These are phyloP conservation scores for Pseudogymnoascus sp. DNA, from an alignment of 2,329 filamentous ascomycete genomes.

Conservation along the genomic window DNA sequence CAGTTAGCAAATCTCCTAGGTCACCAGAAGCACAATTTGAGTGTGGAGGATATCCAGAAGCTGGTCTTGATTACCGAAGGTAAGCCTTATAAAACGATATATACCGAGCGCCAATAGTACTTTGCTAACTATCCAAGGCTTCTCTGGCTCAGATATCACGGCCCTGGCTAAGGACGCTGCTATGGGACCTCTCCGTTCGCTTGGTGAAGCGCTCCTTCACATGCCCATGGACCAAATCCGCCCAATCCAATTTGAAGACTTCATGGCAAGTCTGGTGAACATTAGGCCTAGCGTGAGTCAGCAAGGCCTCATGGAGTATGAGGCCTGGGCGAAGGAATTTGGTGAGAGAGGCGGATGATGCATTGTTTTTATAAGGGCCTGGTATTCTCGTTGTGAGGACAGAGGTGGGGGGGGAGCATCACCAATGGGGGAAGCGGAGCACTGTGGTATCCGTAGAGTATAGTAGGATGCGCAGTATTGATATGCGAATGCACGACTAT, in stretches of 20 bases:
- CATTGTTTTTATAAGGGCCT: neutral
- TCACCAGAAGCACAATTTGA: constrained; percentile 79
- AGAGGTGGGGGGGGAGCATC: neutral
- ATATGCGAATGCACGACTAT: constrained; percentile 7
- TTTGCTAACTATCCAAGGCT: constrained; percentile 51
- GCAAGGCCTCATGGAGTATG: constrained; percentile 77
- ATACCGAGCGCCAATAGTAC: neutral
- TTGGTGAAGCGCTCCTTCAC: constrained; percentile 81
- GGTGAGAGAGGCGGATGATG: constrained; percentile 76
- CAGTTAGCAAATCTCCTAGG: constrained; percentile 75
- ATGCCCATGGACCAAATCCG: constrained; percentile 94
- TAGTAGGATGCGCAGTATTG: constrained; percentile 3
- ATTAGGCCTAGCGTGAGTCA: constrained; percentile 88
- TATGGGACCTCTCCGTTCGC: constrained; percentile 86
- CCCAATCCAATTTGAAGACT: constrained; percentile 76
- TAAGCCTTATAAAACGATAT: constrained; percentile 35
- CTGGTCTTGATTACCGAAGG: constrained; percentile 81
- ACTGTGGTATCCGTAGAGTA: neutral
- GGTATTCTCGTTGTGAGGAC: neutral
- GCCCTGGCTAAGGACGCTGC: constrained; percentile 95
- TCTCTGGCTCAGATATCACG: constrained; percentile 94
- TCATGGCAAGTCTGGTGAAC: constrained; percentile 71
- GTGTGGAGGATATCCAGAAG: constrained; percentile 60
- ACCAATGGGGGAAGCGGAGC: neutral
- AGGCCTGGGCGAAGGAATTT: constrained; percentile 90